Conservation (phyloP, 192 early-diverging fungal species). For the Pecoramyces ruminantium region DNA sequence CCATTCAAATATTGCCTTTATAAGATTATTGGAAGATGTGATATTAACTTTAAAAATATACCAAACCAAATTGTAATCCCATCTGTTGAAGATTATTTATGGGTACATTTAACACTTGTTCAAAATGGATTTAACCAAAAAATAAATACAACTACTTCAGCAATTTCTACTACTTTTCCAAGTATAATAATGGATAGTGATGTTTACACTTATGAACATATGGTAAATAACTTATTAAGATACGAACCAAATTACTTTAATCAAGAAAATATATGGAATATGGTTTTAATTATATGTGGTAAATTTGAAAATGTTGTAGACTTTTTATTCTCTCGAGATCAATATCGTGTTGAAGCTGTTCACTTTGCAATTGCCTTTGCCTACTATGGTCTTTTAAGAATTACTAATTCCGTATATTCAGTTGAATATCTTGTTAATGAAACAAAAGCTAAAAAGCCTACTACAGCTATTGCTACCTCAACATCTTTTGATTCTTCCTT, state of each 20-base stretch:
- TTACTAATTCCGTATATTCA: conserved; percentile 33
- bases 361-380: conserved; percentile 76
- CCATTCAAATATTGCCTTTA: conserved; percentile 84
- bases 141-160: background rate
- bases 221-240: conserved; percentile 45
- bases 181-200: conserved; percentile 15
- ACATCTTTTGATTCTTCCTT: background rate
- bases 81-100: conserved; percentile 84
- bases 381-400: conserved; percentile 58
- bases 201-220: conserved; percentile 41
- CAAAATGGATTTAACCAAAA: conserved; percentile 24
- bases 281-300: conserved; percentile 61
- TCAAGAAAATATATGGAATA: conserved; percentile 39
- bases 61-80: conserved; percentile 33
- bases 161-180: background rate
- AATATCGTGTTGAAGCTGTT: conserved; percentile 61
- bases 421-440: conserved; percentile 8
- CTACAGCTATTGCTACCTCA: background rate
- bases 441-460: background rate
- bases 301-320: conserved; percentile 80
- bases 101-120: conserved; percentile 70
- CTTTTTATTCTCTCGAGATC: conserved; percentile 43
- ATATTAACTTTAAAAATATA: conserved; percentile 43
- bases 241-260: conserved; percentile 55
- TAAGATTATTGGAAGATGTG: conserved; percentile 80